phyloP scores from a whole-genome alignment of 108 stramenopile species.

The Cyclostephanos invisitatus region DNA sequence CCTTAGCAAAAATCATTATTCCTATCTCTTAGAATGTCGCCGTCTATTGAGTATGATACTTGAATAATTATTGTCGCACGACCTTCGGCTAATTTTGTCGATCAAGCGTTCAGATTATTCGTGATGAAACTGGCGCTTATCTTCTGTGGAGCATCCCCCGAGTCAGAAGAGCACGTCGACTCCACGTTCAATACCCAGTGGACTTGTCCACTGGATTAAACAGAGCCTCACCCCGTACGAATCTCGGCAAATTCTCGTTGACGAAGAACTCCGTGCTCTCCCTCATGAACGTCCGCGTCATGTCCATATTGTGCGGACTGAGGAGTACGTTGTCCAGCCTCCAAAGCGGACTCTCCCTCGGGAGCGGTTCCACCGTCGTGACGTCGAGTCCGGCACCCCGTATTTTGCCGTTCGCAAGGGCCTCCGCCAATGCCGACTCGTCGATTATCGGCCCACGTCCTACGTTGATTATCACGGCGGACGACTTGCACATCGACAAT shows the following conservation, averaged over 20 bases:
- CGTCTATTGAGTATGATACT: too few species aligned
- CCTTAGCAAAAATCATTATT: too few species aligned
- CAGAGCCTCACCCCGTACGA: conserved; percentile 36
- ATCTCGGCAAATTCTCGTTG: conserved; percentile 61
- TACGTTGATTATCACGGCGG: conserved; percentile 85
- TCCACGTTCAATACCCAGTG: conserved; percentile 40
- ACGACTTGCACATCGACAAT: conserved; percentile 66
- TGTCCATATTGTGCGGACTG: conserved; percentile 85
- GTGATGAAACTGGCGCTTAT: too few species aligned
- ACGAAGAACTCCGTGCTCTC: conserved; percentile 63
- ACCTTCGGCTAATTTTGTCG: too few species aligned
- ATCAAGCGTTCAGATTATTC: too few species aligned
- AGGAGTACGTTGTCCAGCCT: conserved; percentile 79
- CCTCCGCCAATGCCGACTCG: conserved; percentile 75
- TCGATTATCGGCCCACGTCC: conserved; percentile 91
- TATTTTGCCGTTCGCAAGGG: conserved; percentile 59
- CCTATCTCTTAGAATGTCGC: too few species aligned
- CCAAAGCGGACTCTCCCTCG: conserved; percentile 75
- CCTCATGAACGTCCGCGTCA: conserved; percentile 62
- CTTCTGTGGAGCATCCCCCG: not conserved
- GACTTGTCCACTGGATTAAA: conserved; percentile 50
- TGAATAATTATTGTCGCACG: too few species aligned
- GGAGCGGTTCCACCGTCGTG: conserved; percentile 81
- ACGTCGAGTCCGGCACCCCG: conserved; percentile 91
- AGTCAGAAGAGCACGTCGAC: not conserved